Conservation (phyloP, 345 rosid species). For the Eucalyptus curtisii region DNA sequence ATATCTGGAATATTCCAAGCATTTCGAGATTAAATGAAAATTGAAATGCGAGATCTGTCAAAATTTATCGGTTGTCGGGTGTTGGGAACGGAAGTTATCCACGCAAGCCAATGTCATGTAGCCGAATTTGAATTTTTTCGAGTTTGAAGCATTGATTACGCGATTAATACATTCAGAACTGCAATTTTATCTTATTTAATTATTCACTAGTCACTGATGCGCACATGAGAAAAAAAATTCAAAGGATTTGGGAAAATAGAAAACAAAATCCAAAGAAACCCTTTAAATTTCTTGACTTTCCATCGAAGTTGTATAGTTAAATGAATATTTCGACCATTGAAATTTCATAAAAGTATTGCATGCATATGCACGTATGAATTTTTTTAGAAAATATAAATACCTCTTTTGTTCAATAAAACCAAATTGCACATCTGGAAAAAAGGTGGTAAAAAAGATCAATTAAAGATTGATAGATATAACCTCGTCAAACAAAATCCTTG, state of each 20-base stretch:
- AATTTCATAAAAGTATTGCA: fast-evolving
- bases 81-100: neutral
- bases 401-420: neutral
- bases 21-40: neutral
- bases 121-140: neutral
- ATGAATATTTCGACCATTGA: neutral
- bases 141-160: neutral
- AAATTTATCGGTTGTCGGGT: neutral
- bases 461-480: fast-evolving
- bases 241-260: fast-evolving
- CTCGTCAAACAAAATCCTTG: neutral
- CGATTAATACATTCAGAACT: neutral
- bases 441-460: neutral
- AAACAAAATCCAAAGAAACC: neutral
- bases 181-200: neutral
- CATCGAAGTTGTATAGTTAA: neutral
- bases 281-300: neutral
- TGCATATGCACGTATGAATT: fast-evolving
- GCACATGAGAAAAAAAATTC: fast-evolving
- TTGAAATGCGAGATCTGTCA: neutral
- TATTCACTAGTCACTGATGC: neutral
- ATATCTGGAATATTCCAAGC: neutral
- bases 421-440: fast-evolving
- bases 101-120: neutral
- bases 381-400: neutral